Evolutionary conservation across 116 monocot genomes (phyloP), one percentile per base, ranked within the genome.

Genomic region (Papilionanthe hybrid): DNA sequence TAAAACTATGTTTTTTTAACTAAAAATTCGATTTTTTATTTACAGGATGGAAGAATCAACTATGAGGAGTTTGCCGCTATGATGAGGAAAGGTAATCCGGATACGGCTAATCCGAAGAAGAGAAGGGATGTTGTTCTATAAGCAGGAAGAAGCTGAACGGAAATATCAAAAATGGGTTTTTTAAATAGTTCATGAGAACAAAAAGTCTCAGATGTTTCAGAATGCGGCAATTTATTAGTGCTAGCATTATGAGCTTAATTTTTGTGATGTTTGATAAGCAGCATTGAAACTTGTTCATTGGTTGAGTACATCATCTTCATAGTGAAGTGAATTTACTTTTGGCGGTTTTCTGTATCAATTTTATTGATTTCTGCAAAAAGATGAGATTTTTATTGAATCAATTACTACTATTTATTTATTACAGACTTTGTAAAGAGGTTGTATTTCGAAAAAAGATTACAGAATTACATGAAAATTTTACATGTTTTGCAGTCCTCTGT

Each of bases 41-140:
- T 78, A 66, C 80, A 96, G 96, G 93, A 96, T 82, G 96, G 96
- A 79, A 91, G 77, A 72, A 96, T 96, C 66, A 87, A 96, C 53
- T 96, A 96, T 43, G 88, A 88, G 2, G 96, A 96, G 82, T 96
- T 96, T 77, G 91, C 86, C n/a, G 87, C 93, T 17, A 96, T 96
- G 96, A 91, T 96, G 96, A 86, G 88, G 82, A 93, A 93, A 83
- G 93, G 96, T 48, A 86, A 86, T 78, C 93, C 93, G 9, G 93
- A 96, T 44, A 79, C 57, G 8, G 80, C 37, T 45, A 88, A 88
- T 67, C 93, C 90, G 47, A 96, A 96, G 88, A 94, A 92, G 83
- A 48, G 96, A 50, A 82, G 93, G 6, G 93, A 91, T 25, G 79
- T 91, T 3, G 72, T 86, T 48, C 41, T 93, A 75, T 89, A 75